Base-by-base conservation (phyloP, 2,329 filamentous ascomycete species). In the Botrytis porri region DNA sequence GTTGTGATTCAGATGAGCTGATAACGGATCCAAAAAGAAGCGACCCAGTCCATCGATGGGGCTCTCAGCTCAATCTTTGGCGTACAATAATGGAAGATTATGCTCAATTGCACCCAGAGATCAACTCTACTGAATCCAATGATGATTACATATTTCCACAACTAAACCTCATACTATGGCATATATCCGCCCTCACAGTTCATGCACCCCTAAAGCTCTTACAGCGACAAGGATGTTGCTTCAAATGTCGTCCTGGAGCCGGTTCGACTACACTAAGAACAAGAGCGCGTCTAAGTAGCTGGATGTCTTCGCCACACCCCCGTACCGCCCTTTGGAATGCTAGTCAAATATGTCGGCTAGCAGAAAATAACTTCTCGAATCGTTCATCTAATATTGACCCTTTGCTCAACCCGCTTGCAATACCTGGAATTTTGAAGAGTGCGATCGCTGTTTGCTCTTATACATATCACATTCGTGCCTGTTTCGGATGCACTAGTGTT, bases 261-360 rank as follows among this genome's bases (percentile, higher is more conserved):
- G 59, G 69, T 22, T 29, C 39, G 16, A 39, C 59, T 37, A 39
- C 35, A 8, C 69, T 63, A 12, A 70, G 60, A 39, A 70, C 69
- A 12, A 71, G 35, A 51, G 59, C 43, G 10, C 59, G 59, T n/a
- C 20, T 71, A 4, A 64, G 35, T 37, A 62, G 60, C n/a, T 71
- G 69, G 69, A 71, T 71, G 35, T 29, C 18, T 39, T 71, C 69
- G 9, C 59, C 69, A 41, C 69, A 71, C n/a, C 69, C 69, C 7
- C 57, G 59, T 25, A 71, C 69, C 14, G 69, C 69, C 10, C 16
- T 71, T 18, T 71, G 59, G 69, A 61, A 64, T 39, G 69, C 59
- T 54, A 43, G 43, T 35, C 59, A 70, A 18, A 62, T 70, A 32
- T 70, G 69, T 51, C 57, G 32, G 16, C 25, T 61, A 39, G 57